Evolutionary conservation across 192 early-diverging fungal genomes (phyloP).

Genomic region (Tieghemiomyces parasiticus): DNA sequence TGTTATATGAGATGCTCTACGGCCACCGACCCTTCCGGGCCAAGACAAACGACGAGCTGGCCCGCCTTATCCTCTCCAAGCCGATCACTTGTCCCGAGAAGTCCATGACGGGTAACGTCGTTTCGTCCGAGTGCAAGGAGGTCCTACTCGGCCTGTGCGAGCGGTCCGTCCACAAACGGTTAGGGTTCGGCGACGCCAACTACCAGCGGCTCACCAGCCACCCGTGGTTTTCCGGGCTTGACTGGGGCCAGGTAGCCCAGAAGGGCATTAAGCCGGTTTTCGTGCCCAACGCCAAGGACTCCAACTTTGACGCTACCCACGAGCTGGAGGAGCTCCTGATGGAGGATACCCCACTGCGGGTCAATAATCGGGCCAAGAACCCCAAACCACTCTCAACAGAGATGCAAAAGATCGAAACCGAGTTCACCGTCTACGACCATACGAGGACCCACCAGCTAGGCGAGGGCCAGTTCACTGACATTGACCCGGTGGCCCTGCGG

Average conservation of each 20-base stretch:
- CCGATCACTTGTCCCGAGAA: slow-evolving; percentile 50
- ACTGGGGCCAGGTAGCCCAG: slow-evolving; percentile 30
- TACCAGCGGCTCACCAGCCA: slow-evolving; percentile 16
- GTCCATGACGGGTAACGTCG: background rate
- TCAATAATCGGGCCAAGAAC: slow-evolving; percentile 14
- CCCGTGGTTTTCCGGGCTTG: slow-evolving; percentile 29
- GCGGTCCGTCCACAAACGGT: background rate
- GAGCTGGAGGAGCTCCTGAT: slow-evolving; percentile 57
- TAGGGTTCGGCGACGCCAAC: slow-evolving; percentile 12
- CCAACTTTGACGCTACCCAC: slow-evolving; percentile 63
- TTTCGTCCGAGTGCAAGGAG: slow-evolving; percentile 5
- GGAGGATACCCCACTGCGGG: slow-evolving; percentile 46
- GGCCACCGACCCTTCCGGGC: slow-evolving; percentile 72
- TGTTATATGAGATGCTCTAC: slow-evolving; percentile 58
- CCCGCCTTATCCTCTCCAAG: slow-evolving; percentile 51
- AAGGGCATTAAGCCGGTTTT: slow-evolving; percentile 26
- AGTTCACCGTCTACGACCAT: slow-evolving; percentile 13
- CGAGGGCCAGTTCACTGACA: slow-evolving; percentile 3
- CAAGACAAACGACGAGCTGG: slow-evolving; percentile 56
- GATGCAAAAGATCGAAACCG: slow-evolving; percentile 9
- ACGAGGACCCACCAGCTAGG: background rate
- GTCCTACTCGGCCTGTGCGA: background rate
- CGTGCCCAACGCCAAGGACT: slow-evolving; percentile 32
- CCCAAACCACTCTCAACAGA: slow-evolving; percentile 9
- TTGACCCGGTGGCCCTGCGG: slow-evolving; percentile 1